Conservation (phyloP, 306 rosid species). For the Dicorynia guianensis region DNA sequence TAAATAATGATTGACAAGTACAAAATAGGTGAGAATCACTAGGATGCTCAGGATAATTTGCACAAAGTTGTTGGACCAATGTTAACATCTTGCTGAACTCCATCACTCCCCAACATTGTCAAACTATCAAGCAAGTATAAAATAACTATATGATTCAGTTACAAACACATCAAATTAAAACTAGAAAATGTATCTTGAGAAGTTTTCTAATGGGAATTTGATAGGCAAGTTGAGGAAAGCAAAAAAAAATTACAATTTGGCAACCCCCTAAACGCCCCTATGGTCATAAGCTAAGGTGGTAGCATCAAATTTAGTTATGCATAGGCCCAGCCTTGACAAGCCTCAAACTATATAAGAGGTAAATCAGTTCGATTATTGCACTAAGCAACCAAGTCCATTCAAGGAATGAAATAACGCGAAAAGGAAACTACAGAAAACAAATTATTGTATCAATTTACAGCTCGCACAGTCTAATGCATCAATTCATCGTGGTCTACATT, state of each 20-base stretch:
- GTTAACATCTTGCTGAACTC: neutral
- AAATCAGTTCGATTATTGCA: neutral
- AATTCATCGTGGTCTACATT: neutral
- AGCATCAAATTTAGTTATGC: neutral
- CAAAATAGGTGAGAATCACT: constrained; percentile 3
- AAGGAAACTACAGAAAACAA: neutral
- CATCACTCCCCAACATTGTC: neutral
- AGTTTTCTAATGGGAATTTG: neutral
- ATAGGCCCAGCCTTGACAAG: neutral
- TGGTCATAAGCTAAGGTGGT: no score
- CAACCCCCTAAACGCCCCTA: no score
- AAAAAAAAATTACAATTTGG: neutral
- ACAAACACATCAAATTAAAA: constrained; percentile 13
- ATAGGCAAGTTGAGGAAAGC: neutral
- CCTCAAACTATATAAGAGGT: neutral
- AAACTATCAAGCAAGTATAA: neutral
- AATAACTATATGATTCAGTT: neutral
- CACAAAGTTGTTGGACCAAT: neutral
- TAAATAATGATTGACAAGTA: neutral
- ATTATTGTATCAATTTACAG: neutral
- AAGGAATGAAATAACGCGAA: neutral
- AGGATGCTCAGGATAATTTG: neutral
- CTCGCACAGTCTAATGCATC: neutral
- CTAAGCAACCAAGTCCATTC: constrained; percentile 13
- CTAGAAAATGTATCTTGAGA: neutral